These are phyloP conservation scores for Pulveroboletus sp. DNA, from an alignment of 768 basidiomycete genomes.

Conservation along the genomic window DNA sequence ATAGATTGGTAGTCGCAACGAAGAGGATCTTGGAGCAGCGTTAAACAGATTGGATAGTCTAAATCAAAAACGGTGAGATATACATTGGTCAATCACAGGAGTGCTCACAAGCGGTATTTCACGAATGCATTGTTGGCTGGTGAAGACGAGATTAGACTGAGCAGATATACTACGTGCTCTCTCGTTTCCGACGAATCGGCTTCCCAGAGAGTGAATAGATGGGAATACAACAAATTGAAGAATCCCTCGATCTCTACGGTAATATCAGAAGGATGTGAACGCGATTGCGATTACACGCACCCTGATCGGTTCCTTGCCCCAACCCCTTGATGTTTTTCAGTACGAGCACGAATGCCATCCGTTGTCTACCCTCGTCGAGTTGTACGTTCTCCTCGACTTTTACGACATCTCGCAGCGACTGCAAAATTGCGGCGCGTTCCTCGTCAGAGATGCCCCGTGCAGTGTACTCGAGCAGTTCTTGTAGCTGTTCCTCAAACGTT, in stretches of 20 bases:
- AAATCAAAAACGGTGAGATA: conserved; percentile 6
- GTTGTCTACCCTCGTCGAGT: conserved; percentile 51
- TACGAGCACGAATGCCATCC: conserved; percentile 55
- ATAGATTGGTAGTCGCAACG: conserved; percentile 62
- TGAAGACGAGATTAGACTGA: conserved; percentile 53
- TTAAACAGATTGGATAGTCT: conserved; percentile 86
- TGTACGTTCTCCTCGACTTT: conserved; percentile 47
- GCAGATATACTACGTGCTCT: conserved; percentile 45
- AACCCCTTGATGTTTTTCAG: conserved; percentile 60
- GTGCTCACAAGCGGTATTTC: conserved; percentile 69
- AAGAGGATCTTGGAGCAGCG: conserved; percentile 60
- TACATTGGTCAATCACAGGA: not conserved
- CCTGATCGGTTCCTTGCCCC: conserved; percentile 76
- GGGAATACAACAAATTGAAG: conserved; percentile 78
- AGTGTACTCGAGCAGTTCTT: conserved; percentile 74
- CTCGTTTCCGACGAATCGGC: conserved; percentile 52
- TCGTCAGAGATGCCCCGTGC: conserved; percentile 64
- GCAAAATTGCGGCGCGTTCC: conserved; percentile 56
- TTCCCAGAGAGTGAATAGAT: conserved; percentile 60
- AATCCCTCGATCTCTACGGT: conserved; percentile 76
- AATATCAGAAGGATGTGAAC: conserved; percentile 4
- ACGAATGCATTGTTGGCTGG: conserved; percentile 49
- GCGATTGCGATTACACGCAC: conserved; percentile 36
- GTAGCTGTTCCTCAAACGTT: conserved; percentile 82
- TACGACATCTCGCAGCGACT: conserved; percentile 62